These are phyloP conservation scores for Myriosclerotinia curreyana DNA, from an alignment of 2,329 filamentous ascomycete genomes.

Conservation along the genomic window DNA sequence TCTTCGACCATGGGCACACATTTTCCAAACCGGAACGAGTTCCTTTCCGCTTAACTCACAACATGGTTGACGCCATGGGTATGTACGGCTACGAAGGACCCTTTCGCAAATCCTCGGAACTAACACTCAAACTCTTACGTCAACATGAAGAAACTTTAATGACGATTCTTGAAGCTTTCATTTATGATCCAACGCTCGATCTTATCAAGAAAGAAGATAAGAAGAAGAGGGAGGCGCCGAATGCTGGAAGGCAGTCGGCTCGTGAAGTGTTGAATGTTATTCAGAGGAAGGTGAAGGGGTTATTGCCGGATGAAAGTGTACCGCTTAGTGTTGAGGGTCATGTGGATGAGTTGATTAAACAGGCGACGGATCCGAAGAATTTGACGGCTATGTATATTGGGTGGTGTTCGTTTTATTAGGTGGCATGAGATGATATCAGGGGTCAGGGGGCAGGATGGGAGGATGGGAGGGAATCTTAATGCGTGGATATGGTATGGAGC, in stretches of 20 bases:
- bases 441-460: not conserved
- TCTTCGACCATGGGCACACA: conserved; percentile 96
- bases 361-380: conserved; percentile 77
- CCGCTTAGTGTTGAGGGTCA: conserved; percentile 94
- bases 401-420: conserved; percentile 70
- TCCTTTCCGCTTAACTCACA: conserved; percentile 95
- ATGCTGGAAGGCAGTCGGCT: conserved; percentile 60
- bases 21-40: conserved; percentile 94
- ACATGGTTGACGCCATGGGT: conserved; percentile 97
- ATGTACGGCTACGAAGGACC: conserved; percentile 91
- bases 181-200: conserved; percentile 95
- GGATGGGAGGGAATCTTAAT: not conserved
- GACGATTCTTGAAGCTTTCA: conserved; percentile 94
- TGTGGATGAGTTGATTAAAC: conserved; percentile 89
- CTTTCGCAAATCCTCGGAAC: conserved; percentile 85
- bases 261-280: conserved; percentile 87
- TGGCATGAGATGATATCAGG: not conserved
- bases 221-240: conserved; percentile 41
- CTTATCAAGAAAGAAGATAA: conserved; percentile 69
- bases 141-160: conserved; percentile 95
- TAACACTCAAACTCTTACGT: conserved; percentile 78
- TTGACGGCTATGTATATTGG: conserved; percentile 96
- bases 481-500: not conserved
- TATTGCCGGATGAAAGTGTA: conserved; percentile 83
- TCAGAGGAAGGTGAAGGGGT: conserved; percentile 77